Conservation (phyloP, 2,329 filamentous ascomycete genomes). For the Cadophora malorum region DNA sequence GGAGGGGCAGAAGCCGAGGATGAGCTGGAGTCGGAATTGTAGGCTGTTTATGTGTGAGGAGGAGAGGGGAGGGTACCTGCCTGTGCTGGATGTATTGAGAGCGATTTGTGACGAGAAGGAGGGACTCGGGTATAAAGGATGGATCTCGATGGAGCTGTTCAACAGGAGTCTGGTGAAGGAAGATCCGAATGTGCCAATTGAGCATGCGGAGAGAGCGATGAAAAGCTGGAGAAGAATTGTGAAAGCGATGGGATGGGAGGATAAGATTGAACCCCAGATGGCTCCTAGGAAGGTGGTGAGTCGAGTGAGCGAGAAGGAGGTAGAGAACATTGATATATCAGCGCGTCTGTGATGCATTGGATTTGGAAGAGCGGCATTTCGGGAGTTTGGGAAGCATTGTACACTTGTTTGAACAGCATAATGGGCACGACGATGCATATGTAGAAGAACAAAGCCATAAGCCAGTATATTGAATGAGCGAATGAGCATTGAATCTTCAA, state of each 20-base stretch:
- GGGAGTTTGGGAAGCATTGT: background rate
- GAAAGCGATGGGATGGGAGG: conserved; percentile 33
- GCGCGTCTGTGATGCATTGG: background rate
- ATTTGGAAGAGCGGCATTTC: background rate
- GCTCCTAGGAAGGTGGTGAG: background rate
- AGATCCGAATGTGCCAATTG: conserved; percentile 52
- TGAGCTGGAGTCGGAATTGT: conserved; percentile 83
- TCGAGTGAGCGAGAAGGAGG: background rate
- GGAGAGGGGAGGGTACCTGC: conserved; percentile 65
- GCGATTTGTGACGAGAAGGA: conserved; percentile 57
- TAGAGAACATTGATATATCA: conserved; percentile 2
- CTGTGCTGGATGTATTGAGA: conserved; percentile 57
- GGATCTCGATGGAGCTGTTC: conserved; percentile 66
- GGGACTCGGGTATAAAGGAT: conserved; percentile 63
- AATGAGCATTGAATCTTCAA: background rate
- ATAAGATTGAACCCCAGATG: conserved; percentile 9
- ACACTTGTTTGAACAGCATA: background rate
- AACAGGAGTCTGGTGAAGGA: conserved; percentile 57
- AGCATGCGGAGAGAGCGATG: conserved; percentile 59
- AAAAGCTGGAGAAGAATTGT: conserved; percentile 55
- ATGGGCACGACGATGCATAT: background rate
- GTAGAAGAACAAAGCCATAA: background rate
- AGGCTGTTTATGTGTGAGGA: conserved; percentile 59
- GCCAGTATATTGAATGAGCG: background rate
- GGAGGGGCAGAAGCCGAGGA: conserved; percentile 63